phyloP scores from a whole-genome alignment of 2,329 filamentous ascomycete species.

The Fusarium pseudograminearum region DNA sequence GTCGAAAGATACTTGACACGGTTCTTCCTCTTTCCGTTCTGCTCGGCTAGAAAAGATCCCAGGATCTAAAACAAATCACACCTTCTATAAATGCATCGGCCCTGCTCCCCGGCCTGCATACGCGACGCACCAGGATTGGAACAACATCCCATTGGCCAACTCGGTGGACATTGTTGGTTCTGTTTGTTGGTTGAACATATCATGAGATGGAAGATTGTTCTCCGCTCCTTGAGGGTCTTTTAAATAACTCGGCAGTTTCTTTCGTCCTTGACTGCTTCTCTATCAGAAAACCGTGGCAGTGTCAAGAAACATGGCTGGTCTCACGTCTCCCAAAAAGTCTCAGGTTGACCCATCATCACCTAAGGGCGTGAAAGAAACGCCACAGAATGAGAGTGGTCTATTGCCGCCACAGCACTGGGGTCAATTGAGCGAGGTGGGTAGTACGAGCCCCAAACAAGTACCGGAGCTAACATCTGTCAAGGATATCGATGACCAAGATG shows the following conservation, averaged over 20 bases:
- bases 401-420: constrained; percentile 1
- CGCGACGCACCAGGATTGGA: background rate
- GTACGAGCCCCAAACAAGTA: fast-evolving
- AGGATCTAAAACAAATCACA: background rate
- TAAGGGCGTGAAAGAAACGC: fast-evolving
- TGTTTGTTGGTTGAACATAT: background rate
- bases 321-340: background rate
- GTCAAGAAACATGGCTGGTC: background rate
- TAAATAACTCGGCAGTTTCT: background rate
- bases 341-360: fast-evolving
- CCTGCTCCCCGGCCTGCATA: background rate
- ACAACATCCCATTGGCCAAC: background rate
- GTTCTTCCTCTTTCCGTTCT: no score
- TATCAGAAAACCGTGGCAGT: fast-evolving
- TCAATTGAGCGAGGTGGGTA: background rate
- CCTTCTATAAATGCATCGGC: background rate
- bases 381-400: background rate
- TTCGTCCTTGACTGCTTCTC: fast-evolving
- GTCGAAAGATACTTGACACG: background rate
- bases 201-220: background rate
- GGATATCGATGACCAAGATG: background rate
- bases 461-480: fast-evolving
- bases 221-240: background rate
- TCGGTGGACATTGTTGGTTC: background rate
- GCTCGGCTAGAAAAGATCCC: background rate